Conservation (phyloP, 345 rosid genomes). For the Gossypium anomalum region DNA sequence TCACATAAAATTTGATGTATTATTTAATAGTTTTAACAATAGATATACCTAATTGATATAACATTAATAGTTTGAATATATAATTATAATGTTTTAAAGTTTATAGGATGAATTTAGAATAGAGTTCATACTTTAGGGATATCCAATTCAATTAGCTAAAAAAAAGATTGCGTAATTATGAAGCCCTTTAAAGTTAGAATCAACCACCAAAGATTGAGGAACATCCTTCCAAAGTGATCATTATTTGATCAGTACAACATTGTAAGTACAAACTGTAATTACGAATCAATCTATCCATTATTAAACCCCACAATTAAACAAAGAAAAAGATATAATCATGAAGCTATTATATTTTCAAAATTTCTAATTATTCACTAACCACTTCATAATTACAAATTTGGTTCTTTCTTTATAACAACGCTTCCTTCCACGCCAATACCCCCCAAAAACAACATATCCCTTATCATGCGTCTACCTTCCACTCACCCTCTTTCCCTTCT, state of each 20-base stretch:
- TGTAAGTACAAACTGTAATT: not conserved
- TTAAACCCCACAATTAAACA: not conserved
- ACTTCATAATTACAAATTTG: constrained; percentile 2
- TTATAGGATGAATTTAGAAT: no score
- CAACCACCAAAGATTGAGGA: not conserved
- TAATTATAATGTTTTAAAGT: no score
- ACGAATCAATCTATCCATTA: not conserved
- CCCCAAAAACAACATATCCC: not conserved
- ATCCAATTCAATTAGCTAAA: not conserved
- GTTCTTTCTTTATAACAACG: constrained; percentile 31
- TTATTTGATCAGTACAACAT: not conserved
- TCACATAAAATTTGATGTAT: no score
- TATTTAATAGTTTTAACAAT: no score
- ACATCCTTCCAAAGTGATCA: not conserved
- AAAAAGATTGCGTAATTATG: not conserved
- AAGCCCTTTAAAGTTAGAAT: not conserved
- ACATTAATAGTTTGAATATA: no score
- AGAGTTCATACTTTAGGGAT: no score
- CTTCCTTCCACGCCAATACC: constrained; percentile 20
- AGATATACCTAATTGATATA: no score
- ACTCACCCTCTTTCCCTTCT: constrained; percentile 19
- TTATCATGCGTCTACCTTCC: constrained; percentile 23
- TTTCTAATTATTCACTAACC: not conserved
- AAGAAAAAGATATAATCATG: not conserved
- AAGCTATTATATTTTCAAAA: not conserved